phyloP scores from a whole-genome alignment of 2,329 filamentous ascomycete species.

The Fusarium tanahbumbuense region DNA sequence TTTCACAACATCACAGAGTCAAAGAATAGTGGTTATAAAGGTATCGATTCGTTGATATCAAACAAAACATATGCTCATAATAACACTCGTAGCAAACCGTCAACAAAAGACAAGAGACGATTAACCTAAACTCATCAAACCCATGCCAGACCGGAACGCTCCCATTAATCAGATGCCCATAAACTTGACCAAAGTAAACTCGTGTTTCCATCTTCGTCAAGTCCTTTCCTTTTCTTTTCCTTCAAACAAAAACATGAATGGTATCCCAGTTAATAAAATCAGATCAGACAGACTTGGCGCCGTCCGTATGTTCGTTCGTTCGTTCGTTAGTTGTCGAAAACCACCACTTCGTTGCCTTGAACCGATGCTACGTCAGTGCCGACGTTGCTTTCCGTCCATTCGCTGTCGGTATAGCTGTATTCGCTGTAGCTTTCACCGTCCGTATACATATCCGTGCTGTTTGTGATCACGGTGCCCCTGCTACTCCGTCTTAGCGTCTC shows the following conservation, averaged over 20 bases:
- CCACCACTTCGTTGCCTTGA: slow-evolving; percentile 52
- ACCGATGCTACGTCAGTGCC: slow-evolving; percentile 43
- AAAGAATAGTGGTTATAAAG: not conserved
- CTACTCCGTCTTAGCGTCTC: slow-evolving; percentile 62
- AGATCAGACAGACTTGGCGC: slow-evolving; percentile 20
- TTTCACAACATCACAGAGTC: not conserved
- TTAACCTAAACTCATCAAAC: slow-evolving; percentile 16
- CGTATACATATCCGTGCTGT: slow-evolving; percentile 53
- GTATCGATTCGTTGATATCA: slow-evolving; percentile 25
- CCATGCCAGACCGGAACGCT: slow-evolving; percentile 23
- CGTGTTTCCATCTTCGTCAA: slow-evolving; percentile 3
- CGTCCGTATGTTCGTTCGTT: slow-evolving; percentile 15
- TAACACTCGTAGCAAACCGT: slow-evolving; percentile 9
- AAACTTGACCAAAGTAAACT: slow-evolving; percentile 11
- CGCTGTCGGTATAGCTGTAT: slow-evolving; percentile 58
- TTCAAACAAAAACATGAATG: slow-evolving; percentile 15
- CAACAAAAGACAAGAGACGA: not conserved
- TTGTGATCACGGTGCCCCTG: slow-evolving; percentile 61
- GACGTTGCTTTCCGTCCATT: slow-evolving; percentile 61
- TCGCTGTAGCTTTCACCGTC: slow-evolving; percentile 55
- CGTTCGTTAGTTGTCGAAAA: slow-evolving; percentile 46
- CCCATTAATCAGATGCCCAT: slow-evolving; percentile 21
- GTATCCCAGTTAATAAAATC: slow-evolving; percentile 25
- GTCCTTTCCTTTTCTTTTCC: not conserved
- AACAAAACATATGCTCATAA: slow-evolving; percentile 15